These are phyloP conservation scores for Stagonosporopsis tanaceti DNA, from an alignment of 2,329 filamentous ascomycete genomes.

Conservation along the genomic window DNA sequence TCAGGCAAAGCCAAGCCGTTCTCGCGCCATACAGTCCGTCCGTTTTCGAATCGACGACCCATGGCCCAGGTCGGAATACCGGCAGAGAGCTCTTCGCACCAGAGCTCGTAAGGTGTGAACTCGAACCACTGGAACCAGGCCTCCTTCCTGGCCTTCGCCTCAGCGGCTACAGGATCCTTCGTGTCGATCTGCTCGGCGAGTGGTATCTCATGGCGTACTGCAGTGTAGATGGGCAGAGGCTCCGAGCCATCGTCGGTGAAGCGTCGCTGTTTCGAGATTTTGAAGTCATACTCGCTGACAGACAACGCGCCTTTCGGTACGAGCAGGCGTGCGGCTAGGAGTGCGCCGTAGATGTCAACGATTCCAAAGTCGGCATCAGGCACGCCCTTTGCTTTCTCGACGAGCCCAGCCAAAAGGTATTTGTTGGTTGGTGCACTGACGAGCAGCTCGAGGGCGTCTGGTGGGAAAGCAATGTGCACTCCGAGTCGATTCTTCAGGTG, in stretches of 20 bases:
- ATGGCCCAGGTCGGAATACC: constrained; percentile 96
- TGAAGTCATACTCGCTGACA: constrained; percentile 80
- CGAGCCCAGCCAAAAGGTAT: constrained; percentile 82
- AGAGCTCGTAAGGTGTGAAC: constrained; percentile 88
- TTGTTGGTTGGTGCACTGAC: constrained; percentile 94
- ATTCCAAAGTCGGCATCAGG: constrained; percentile 83
- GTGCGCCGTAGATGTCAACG: constrained; percentile 89
- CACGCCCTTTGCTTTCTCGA: constrained; percentile 90
- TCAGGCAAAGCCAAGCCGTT: constrained; percentile 81
- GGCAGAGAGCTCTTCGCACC: constrained; percentile 88
- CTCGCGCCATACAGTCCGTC: constrained; percentile 68
- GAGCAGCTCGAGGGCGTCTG: constrained; percentile 79
- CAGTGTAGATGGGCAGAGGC: constrained; percentile 93
- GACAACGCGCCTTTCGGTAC: constrained; percentile 85
- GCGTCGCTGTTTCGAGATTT: constrained; percentile 84
- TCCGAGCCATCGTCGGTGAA: constrained; percentile 80
- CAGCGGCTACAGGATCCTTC: constrained; percentile 46
- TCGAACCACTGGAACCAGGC: constrained; percentile 99
- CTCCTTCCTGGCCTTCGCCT: constrained; percentile 64
- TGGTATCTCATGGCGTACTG: constrained; percentile 94
- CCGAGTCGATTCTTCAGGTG: constrained; percentile 87
- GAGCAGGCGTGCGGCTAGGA: constrained; percentile 83
- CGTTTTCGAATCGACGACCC: constrained; percentile 80
- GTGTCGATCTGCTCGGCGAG: constrained; percentile 59
- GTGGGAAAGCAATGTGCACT: constrained; percentile 92